These are phyloP conservation scores for Vittaforma corneae DNA, from an alignment of 371 early-diverging fungal species.

Conservation along the genomic window DNA sequence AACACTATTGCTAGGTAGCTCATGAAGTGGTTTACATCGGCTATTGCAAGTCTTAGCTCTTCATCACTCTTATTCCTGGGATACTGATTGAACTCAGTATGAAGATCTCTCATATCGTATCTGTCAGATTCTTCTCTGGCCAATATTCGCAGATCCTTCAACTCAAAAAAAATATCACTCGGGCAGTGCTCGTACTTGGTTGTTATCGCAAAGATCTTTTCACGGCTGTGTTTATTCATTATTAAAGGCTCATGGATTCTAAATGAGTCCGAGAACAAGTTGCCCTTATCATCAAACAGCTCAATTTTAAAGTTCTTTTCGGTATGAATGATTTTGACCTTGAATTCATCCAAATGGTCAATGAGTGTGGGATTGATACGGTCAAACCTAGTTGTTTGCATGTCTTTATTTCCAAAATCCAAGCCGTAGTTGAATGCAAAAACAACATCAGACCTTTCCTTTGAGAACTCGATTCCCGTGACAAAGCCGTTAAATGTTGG, in stretches of 20 bases:
- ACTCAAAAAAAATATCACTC: conserved; percentile 29
- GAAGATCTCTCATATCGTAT: conserved; percentile 37
- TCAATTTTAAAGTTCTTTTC: conserved; percentile 58
- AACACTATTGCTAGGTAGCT: conserved; percentile 51
- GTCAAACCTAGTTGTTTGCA: conserved; percentile 49
- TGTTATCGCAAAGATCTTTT: conserved; percentile 51
- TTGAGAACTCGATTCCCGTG: conserved; percentile 58
- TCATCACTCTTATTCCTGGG: conserved; percentile 2
- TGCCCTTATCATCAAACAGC: conserved; percentile 53
- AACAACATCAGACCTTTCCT: conserved; percentile 41
- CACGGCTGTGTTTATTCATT: conserved; percentile 15
- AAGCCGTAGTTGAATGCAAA: conserved; percentile 54
- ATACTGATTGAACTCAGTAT: conserved; percentile 29
- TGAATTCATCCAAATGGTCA: conserved; percentile 48
- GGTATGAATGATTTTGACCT: conserved; percentile 57
- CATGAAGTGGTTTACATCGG: conserved; percentile 45
- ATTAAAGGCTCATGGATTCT: conserved; percentile 26
- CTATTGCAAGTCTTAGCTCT: conserved; percentile 53
- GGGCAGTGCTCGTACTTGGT: conserved; percentile 43
- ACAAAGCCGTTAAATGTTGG: conserved; percentile 54
- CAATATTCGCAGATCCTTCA: conserved; percentile 33
- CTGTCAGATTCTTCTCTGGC: conserved; percentile 49
- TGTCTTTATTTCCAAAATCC: conserved; percentile 24
- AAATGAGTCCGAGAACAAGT: conserved; percentile 55
- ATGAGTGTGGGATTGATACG: conserved; percentile 47